phyloP scores from a whole-genome alignment of 2,329 filamentous ascomycete genomes.

The Hypoxylon sp. region DNA sequence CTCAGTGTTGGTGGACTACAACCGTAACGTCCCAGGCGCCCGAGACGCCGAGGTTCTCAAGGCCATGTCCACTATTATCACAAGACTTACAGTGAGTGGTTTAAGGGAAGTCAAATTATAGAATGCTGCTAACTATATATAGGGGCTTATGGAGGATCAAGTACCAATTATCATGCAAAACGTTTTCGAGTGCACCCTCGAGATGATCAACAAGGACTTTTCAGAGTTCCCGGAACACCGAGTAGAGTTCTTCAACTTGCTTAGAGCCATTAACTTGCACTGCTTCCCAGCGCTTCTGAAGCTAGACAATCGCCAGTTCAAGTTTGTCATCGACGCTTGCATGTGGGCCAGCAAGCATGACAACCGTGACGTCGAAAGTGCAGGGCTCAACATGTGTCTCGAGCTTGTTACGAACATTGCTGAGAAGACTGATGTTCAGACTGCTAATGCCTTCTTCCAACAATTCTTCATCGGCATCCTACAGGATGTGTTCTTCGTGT shows the following conservation, averaged over 20 bases:
- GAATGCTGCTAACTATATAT: constrained; percentile 42
- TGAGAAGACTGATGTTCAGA: constrained; percentile 87
- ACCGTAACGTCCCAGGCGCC: constrained; percentile 94
- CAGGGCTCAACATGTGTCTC: constrained; percentile 97
- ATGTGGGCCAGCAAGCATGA: constrained; percentile 99
- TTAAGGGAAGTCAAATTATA: constrained; percentile 31
- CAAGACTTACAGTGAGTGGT: constrained; percentile 91
- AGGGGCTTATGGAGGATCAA: constrained; percentile 98
- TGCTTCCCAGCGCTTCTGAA: constrained; percentile 96
- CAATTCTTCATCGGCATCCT: constrained; percentile 96
- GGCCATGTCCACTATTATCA: constrained; percentile 97
- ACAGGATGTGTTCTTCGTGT: constrained; percentile 97
- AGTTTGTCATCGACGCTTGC: constrained; percentile 99
- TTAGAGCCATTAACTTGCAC: constrained; percentile 95
- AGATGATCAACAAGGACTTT: constrained; percentile 99
- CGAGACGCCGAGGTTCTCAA: constrained; percentile 96
- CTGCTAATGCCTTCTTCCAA: constrained; percentile 96
- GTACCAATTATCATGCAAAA: constrained; percentile 98
- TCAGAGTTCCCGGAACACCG: constrained; percentile 98
- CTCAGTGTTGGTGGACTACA: constrained; percentile 95
- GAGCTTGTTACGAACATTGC: constrained; percentile 98
- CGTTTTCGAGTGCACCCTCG: constrained; percentile 97
- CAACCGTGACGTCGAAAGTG: constrained; percentile 96
- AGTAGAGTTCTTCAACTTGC: constrained; percentile 99
- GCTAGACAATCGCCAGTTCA: constrained; percentile 96